These are phyloP conservation scores for Panus rudis DNA, from an alignment of 768 basidiomycete species.

Conservation along the genomic window DNA sequence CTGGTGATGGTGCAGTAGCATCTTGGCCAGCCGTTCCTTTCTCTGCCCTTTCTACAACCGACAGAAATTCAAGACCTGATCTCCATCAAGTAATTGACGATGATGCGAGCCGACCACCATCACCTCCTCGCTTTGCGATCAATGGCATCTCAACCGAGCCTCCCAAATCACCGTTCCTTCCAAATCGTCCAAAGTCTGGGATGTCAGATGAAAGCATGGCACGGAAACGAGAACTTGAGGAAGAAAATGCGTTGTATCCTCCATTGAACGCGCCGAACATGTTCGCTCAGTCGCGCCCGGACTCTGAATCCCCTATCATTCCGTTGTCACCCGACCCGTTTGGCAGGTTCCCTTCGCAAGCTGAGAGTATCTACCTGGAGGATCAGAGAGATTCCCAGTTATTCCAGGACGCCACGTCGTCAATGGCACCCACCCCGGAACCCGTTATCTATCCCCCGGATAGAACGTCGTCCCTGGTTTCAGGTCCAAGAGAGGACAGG, in stretches of 20 bases:
- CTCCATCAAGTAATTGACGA: constrained; percentile 28
- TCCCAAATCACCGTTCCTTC: constrained; percentile 35
- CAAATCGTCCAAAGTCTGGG: constrained; percentile 18
- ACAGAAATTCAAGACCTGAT: constrained; percentile 7
- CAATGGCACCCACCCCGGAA: neutral
- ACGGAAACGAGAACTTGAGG: constrained; percentile 37
- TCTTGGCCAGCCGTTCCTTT: constrained; percentile 41
- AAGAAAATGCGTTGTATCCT: constrained; percentile 43
- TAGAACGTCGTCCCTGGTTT: constrained; percentile 5
- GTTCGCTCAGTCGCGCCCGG: constrained; percentile 14
- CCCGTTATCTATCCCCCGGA: neutral
- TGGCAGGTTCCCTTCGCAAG: constrained; percentile 54
- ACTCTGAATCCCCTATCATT: constrained; percentile 52
- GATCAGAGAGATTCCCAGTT: neutral
- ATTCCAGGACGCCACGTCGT: constrained; percentile 3
- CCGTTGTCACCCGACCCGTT: constrained; percentile 85
- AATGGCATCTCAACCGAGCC: constrained; percentile 63
- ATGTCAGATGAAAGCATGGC: constrained; percentile 37
- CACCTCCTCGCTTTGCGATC: constrained; percentile 57
- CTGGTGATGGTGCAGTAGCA: constrained; percentile 7
- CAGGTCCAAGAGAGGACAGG: constrained; percentile 9
- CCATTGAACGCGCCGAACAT: constrained; percentile 27
- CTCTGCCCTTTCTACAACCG: constrained; percentile 24
- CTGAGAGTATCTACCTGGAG: constrained; percentile 1
- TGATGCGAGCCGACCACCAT: constrained; percentile 30